Percentiles rank a stretch among this genome's conserved stretches.
These are phyloP conservation scores for Cercospora sp. DNA, from an alignment of 2,329 filamentous ascomycete genomes.

Conservation along the genomic window DNA sequence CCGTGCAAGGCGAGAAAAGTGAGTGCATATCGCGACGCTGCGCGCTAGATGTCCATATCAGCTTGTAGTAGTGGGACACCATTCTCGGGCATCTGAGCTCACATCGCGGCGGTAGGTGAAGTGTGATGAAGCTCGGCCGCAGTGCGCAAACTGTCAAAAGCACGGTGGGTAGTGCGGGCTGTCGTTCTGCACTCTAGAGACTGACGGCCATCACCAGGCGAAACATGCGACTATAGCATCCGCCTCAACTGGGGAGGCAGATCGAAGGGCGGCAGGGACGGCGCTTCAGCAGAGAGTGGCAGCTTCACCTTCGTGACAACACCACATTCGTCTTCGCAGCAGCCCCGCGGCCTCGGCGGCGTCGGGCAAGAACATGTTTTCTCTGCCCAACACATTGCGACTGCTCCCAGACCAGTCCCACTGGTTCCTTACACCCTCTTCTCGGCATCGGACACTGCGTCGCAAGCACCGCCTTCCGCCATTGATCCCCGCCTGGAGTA, in stretches of 20 bases:
- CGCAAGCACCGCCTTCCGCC: neutral
- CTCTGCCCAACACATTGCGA: constrained; percentile 37
- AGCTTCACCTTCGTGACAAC: constrained; percentile 36
- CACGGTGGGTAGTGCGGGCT: constrained; percentile 57
- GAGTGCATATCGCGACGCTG: neutral
- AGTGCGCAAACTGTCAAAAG: constrained; percentile 70
- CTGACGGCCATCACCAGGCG: constrained; percentile 35
- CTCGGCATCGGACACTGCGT: neutral
- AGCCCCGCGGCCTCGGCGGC: constrained; percentile 15
- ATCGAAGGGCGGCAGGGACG: constrained; percentile 54
- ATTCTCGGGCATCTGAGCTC: neutral
- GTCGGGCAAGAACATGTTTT: constrained; percentile 37
- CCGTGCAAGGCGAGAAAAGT: constrained; percentile 73
- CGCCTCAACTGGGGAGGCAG: constrained; percentile 79
- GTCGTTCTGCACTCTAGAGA: constrained; percentile 48
- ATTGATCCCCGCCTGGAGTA: constrained; percentile 29
- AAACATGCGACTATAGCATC: constrained; percentile 78
- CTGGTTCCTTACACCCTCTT: neutral
- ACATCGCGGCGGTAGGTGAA: constrained; percentile 53
- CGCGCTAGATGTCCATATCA: neutral
- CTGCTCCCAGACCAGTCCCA: constrained; percentile 21
- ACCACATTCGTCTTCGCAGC: constrained; percentile 11
- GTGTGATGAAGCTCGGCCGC: constrained; percentile 76
- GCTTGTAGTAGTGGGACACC: neutral
- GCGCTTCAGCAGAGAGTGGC: constrained; percentile 28